Conservation (phyloP, 169 alveolate species). For the Plasmodium relictum region DNA sequence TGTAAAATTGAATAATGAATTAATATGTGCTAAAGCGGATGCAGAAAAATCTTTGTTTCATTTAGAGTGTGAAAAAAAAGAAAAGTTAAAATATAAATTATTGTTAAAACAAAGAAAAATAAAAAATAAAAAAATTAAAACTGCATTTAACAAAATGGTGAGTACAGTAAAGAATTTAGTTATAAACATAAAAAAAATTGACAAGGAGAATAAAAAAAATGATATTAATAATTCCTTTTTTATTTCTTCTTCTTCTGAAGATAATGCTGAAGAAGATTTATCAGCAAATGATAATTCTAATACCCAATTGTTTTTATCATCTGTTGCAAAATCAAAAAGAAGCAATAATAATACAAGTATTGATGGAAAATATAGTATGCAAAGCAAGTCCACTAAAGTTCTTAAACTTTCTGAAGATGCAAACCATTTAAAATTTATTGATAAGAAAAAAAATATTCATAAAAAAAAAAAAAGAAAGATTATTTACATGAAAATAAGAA, state of each 20-base stretch:
- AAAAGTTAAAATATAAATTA: constrained; percentile 71
- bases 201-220: constrained; percentile 62
- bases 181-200: constrained; percentile 51
- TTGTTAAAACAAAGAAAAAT: constrained; percentile 44
- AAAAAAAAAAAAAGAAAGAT: background rate
- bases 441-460: background rate
- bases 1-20: constrained; percentile 70
- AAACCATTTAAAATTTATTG: background rate
- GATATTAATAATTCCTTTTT: constrained; percentile 75
- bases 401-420: constrained; percentile 21
- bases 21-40: constrained; percentile 53
- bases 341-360: constrained; percentile 42
- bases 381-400: constrained; percentile 62
- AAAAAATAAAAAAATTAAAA: constrained; percentile 35
- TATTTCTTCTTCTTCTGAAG: constrained; percentile 70
- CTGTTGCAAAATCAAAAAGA: constrained; percentile 59
- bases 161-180: constrained; percentile 49
- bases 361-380: constrained; percentile 47
- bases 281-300: constrained; percentile 33
- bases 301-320: constrained; percentile 53
- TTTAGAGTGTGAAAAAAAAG: constrained; percentile 72
- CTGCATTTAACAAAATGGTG: constrained; percentile 60
- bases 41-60: constrained; percentile 65
- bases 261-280: constrained; percentile 18
- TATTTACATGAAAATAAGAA: constrained; percentile 54